These are phyloP conservation scores for Coccomyxa subellipsoidea DNA, from an alignment of 163 green algal genomes.

Conservation along the genomic window DNA sequence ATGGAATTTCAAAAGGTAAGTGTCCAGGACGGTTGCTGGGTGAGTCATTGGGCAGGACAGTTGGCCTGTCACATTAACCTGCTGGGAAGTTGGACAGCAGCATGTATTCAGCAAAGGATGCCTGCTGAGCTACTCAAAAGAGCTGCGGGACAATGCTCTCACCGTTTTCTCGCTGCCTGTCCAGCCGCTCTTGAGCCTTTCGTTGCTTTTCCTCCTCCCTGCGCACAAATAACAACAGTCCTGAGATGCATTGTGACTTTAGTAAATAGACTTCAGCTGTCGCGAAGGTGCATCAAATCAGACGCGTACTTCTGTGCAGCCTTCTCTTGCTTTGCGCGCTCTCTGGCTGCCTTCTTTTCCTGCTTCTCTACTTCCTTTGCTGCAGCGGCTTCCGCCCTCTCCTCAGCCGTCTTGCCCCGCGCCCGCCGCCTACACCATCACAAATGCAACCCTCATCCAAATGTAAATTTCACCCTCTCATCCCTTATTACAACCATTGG, in stretches of 20 bases:
- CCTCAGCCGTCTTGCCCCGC: background rate
- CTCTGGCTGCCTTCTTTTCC: slow-evolving; percentile 1
- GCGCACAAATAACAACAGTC: no score
- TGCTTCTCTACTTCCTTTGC: background rate
- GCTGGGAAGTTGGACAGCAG: no score
- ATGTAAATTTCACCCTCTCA: no score
- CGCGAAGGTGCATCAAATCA: background rate
- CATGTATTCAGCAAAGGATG: background rate
- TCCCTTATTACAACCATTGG: background rate
- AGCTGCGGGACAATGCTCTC: background rate
- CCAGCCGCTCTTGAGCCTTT: background rate
- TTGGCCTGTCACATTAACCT: no score
- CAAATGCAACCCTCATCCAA: background rate
- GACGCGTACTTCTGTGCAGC: background rate
- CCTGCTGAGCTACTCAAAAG: background rate
- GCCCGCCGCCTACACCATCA: background rate
- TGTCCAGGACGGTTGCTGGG: no score
- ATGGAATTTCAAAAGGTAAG: no score
- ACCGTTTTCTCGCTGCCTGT: slow-evolving; percentile 6
- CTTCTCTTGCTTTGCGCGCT: background rate
- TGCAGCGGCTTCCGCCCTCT: background rate
- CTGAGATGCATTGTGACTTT: no score
- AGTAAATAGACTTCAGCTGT: no score
- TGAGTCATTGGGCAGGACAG: no score
- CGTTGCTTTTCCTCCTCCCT: background rate